phyloP scores from a whole-genome alignment of 208 protist species.

The Trypanosoma conorhini region DNA sequence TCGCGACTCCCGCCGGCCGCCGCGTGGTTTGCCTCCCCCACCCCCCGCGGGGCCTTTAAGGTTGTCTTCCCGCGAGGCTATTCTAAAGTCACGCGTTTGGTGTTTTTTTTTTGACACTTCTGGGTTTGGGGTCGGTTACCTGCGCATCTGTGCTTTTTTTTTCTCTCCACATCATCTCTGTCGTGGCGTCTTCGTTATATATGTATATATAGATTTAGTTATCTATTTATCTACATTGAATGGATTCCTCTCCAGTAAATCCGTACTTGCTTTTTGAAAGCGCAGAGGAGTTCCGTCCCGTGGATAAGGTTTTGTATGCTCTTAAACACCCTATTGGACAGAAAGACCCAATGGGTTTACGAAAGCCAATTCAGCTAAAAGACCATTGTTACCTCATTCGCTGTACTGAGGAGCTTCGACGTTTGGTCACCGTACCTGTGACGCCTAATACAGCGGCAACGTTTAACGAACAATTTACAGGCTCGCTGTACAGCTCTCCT shows the following conservation, averaged over 20 bases:
- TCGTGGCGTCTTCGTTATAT: no score
- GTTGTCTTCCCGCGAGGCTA: no score
- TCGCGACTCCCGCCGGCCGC: no score
- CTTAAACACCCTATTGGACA: constrained; percentile 30
- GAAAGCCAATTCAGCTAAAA: background rate
- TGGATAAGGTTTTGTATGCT: constrained; percentile 75
- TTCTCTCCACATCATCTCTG: no score
- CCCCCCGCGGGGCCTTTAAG: no score
- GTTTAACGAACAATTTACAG: constrained; percentile 7
- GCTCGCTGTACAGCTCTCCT: constrained; percentile 2
- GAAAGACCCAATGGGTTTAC: constrained; percentile 4
- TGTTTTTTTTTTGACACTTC: no score
- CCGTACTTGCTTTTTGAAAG: constrained; percentile 72
- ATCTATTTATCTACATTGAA: constrained; percentile 8
- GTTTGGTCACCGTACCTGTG: constrained; percentile 19
- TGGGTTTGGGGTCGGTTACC: no score
- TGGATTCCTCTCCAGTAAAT: constrained; percentile 79
- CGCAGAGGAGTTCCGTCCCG: constrained; percentile 57
- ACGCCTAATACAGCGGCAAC: constrained; percentile 47
- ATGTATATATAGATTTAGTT: background rate
- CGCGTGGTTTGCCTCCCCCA: no score
- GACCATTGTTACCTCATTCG: constrained; percentile 20
- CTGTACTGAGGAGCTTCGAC: constrained; percentile 28
- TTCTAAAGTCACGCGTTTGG: no score
- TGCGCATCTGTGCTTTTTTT: no score